Base-by-base conservation (phyloP, 2,329 filamentous ascomycete species). In the Cercospora citrullina region DNA sequence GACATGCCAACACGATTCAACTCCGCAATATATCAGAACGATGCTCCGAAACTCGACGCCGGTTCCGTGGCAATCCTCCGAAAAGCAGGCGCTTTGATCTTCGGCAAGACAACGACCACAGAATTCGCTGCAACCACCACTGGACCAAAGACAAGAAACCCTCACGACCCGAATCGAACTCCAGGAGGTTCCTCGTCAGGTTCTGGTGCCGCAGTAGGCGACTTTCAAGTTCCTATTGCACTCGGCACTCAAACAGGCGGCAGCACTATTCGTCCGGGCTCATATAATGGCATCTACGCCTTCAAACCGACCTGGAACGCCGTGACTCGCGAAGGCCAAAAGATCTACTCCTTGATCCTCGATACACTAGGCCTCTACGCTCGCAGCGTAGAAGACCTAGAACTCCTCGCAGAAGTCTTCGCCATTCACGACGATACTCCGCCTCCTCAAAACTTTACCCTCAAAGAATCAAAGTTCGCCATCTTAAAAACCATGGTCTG, bases 101-200 rank as follows among this genome's bases (percentile, higher is more conserved):
- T 89, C 28, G 83, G 84, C 21, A 87, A 88, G 72, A 87, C 86
- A 0, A 86, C 84, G 0, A 91, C 88, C 0, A 89, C 89, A 0
- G 87, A 90, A 73, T 90, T 91, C 71, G 87, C 89, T 0, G 84
- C 86, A 2, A 87, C 83, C 0, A 82, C 81, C 0, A 77, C 80
- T 12, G 87, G 87, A 0, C 81, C 81, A 60, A 72, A 73, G 39
- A 88, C 87, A 0, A 75, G 77, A 3, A 91, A 91, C 74, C 87
- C 89, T 0, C 85, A 86, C 69, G 80, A 23, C 8, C 18, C 16
- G 18, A 18, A 59, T 14, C 81, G 83, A 4, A 91, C 89, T 0
- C 89, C 89, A 0, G 89, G 89, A 1, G 89, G 89, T 57, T 91
- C 89, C 0, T 90, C 88, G 0, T 87, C 88, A 0, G 89, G 90